These are phyloP conservation scores for Vaccinium macrocarpon DNA, from an alignment of 148 eudicot species.

Conservation along the genomic window DNA sequence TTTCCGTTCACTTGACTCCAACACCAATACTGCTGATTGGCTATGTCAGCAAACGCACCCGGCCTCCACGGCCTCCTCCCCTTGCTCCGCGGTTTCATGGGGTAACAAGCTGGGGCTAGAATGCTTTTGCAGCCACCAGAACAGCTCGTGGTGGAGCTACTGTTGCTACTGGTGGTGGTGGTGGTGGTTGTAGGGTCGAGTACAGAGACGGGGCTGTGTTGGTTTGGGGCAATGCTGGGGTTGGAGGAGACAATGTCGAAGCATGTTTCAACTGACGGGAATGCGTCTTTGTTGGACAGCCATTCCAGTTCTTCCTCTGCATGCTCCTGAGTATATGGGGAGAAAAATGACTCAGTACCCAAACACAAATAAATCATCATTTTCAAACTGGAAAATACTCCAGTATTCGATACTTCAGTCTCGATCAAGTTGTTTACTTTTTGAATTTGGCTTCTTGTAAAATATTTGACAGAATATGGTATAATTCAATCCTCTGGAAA, in stretches of 20 bases:
- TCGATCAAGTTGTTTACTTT: no score
- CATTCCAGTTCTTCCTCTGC: conserved; percentile 88
- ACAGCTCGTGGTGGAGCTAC: conserved; percentile 25
- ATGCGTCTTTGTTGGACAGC: conserved; percentile 84
- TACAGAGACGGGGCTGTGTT: conserved; percentile 64
- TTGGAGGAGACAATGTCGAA: conserved; percentile 50
- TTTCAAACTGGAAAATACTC: not conserved
- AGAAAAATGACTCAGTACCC: conserved; percentile 14
- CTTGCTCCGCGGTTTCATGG: conserved; percentile 58
- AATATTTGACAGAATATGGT: not conserved
- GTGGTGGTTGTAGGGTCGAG: conserved; percentile 48
- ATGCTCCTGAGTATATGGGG: conserved; percentile 39
- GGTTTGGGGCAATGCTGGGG: conserved; percentile 29
- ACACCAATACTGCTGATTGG: conserved; percentile 28
- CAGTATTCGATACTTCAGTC: no score
- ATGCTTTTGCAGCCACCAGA: conserved; percentile 29
- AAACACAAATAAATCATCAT: not conserved
- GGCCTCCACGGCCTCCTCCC: conserved; percentile 29
- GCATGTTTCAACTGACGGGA: conserved; percentile 68
- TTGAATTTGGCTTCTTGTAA: no score
- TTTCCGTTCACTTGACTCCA: conserved; percentile 24
- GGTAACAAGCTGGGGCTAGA: conserved; percentile 44
- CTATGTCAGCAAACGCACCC: conserved; percentile 24
- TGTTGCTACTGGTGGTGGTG: conserved; percentile 29
- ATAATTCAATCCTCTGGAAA: not conserved